A percentile compares a stretch with the other conserved stretches of the same genome.
Evolutionary conservation across 2,329 filamentous ascomycete species (phyloP).

Genomic region (Chalara sp.): DNA sequence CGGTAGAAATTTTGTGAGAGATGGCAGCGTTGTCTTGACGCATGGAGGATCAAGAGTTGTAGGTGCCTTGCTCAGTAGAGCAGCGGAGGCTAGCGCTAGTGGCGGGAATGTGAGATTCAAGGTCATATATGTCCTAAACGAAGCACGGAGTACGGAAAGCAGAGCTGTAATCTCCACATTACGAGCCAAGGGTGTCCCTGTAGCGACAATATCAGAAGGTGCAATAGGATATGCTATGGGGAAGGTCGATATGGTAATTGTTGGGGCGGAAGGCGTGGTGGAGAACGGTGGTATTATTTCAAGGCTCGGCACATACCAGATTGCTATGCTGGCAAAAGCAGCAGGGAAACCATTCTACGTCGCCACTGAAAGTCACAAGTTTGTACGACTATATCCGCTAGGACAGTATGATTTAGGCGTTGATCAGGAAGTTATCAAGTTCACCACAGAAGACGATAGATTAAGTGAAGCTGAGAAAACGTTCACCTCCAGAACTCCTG

Average conservation of each 20-base stretch:
- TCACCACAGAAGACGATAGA: constrained; percentile 50
- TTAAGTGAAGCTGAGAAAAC: constrained; percentile 22
- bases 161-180: constrained; percentile 65
- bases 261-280: constrained; percentile 78
- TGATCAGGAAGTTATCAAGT: constrained; percentile 70
- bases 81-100: constrained; percentile 55
- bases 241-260: constrained; percentile 61
- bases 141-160: constrained; percentile 51
- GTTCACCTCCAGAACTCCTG: constrained; percentile 14
- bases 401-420: constrained; percentile 77
- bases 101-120: constrained; percentile 60
- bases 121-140: constrained; percentile 72
- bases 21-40: constrained; percentile 78
- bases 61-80: constrained; percentile 65
- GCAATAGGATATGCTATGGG: constrained; percentile 75
- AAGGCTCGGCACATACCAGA: constrained; percentile 77
- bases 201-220: constrained; percentile 72
- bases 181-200: constrained; percentile 67
- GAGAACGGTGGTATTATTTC: constrained; percentile 93
- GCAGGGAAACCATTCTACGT: constrained; percentile 72
- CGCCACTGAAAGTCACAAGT: constrained; percentile 93
- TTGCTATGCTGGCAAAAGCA: constrained; percentile 71
- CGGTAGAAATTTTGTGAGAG: constrained; percentile 70
- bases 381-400: constrained; percentile 79
- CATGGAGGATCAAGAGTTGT: constrained; percentile 86